Percentiles rank a stretch among this genome's conserved stretches.
Conservation (phyloP, 345 rosid genomes). For the Salix viminalis region DNA sequence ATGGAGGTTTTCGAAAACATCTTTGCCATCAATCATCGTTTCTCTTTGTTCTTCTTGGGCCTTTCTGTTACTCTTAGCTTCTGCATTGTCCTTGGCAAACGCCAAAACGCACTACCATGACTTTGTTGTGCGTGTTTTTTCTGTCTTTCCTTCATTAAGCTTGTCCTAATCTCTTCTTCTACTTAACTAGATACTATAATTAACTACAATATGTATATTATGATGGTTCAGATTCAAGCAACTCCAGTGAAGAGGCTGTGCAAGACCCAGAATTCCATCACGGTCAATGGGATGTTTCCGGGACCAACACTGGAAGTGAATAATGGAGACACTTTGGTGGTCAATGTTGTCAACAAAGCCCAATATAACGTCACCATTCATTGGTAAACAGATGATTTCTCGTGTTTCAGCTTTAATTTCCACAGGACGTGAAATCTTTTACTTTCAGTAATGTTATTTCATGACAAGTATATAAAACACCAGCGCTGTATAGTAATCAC, state of each 20-base stretch:
- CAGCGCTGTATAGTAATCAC: not conserved
- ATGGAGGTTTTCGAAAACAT: slow-evolving; percentile 1
- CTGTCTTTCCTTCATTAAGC: not conserved
- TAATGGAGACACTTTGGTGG: slow-evolving; percentile 67
- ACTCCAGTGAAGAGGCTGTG: slow-evolving; percentile 96
- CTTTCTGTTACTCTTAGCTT: slow-evolving; percentile 33
- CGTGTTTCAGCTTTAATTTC: not conserved
- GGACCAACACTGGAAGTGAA: slow-evolving; percentile 85
- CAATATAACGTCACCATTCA: slow-evolving; percentile 80
- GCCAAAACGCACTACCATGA: slow-evolving; percentile 54
- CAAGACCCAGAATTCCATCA: slow-evolving; percentile 64
- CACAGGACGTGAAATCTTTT: not conserved
- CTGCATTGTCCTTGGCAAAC: slow-evolving; percentile 28
- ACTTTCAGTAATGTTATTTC: not conserved
- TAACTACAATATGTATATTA: not conserved
- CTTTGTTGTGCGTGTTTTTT: slow-evolving; percentile 58
- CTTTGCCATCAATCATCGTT: not conserved
- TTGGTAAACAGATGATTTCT: slow-evolving; percentile 43
- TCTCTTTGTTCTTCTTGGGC: slow-evolving; percentile 21
- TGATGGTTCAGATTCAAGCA: slow-evolving; percentile 53
- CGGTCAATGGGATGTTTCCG: slow-evolving; percentile 90
- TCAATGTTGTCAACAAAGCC: slow-evolving; percentile 62
- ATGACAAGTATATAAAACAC: not conserved
- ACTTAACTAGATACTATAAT: not conserved
- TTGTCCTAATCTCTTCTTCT: not conserved